Evolutionary conservation across 2,329 filamentous ascomycete species (phyloP).

Genomic region (Clarireedia homoeocarpa): DNA sequence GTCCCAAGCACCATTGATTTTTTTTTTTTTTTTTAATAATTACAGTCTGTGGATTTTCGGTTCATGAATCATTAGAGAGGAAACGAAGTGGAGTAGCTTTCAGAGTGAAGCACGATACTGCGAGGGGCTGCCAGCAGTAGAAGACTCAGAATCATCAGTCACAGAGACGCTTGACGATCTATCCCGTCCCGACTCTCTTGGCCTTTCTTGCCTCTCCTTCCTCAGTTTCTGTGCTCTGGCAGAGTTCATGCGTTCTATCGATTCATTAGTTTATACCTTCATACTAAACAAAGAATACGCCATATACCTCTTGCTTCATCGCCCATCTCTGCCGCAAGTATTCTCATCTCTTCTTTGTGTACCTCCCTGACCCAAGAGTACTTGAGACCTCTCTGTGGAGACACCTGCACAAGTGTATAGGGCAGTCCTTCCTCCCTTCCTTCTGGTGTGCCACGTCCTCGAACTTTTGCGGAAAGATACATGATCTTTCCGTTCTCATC

Average conservation of each 20-base stretch:
- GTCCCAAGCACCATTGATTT: no score
- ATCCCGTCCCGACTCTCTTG: not conserved
- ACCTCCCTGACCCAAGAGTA: slow-evolving; percentile 10
- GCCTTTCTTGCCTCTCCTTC: not conserved
- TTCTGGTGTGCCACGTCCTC: slow-evolving; percentile 5
- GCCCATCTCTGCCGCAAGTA: not conserved
- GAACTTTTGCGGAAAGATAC: slow-evolving; percentile 7
- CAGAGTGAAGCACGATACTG: no score
- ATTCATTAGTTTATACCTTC: not conserved
- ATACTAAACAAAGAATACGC: not conserved
- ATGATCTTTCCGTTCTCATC: slow-evolving; percentile 9
- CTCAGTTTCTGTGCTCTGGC: not conserved
- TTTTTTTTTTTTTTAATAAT: no score
- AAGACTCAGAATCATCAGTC: not conserved
- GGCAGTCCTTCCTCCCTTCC: slow-evolving; percentile 9
- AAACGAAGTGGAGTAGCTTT: no score
- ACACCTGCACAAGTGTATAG: slow-evolving; percentile 9
- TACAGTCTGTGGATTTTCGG: no score
- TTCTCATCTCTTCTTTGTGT: slow-evolving; percentile 7
- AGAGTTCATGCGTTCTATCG: not conserved
- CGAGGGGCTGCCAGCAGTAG: not conserved
- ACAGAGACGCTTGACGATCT: not conserved
- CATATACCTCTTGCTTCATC: not conserved
- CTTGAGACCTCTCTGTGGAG: slow-evolving; percentile 7
- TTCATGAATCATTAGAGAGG: no score